These are phyloP conservation scores for Aciculoconidium aculeatum DNA, from an alignment of 805 yeast species.

Conservation along the genomic window DNA sequence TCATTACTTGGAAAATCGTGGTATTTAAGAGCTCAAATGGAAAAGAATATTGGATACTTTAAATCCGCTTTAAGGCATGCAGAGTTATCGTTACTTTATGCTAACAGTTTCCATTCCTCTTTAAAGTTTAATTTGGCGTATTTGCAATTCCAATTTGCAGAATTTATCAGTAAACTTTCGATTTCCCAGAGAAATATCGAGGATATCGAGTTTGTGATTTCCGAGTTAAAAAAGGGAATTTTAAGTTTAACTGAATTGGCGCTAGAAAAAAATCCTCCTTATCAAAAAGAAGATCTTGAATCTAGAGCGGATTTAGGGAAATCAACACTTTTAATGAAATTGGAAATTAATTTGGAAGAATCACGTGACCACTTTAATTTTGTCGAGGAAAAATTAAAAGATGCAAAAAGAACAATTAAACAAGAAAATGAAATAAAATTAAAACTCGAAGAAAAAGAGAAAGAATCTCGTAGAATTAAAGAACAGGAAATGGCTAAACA, in stretches of 20 bases:
- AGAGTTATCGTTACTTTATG: constrained; percentile 43
- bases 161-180: constrained; percentile 58
- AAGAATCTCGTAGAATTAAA: constrained; percentile 39
- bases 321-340: constrained; percentile 64
- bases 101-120: constrained; percentile 23
- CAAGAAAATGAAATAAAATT: constrained; percentile 42
- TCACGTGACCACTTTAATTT: constrained; percentile 62
- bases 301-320: constrained; percentile 85
- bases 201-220: constrained; percentile 53
- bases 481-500: constrained; percentile 43
- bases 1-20: constrained; percentile 83
- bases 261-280: constrained; percentile 61
- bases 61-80: constrained; percentile 59
- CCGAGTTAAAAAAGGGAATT: constrained; percentile 60
- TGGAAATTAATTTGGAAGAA: constrained; percentile 64
- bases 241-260: constrained; percentile 52
- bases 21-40: constrained; percentile 70
- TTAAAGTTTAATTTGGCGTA: constrained; percentile 77
- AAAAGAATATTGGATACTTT: constrained; percentile 57
- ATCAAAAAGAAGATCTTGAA: constrained; percentile 70
- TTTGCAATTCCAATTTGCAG: constrained; percentile 82
- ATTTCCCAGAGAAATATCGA: constrained; percentile 53
- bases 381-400: constrained; percentile 56
- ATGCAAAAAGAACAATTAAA: constrained; percentile 63
- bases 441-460: constrained; percentile 33